Evolutionary conservation across 2,329 filamentous ascomycete genomes (phyloP).

Genomic region (Penicillium sp.): DNA sequence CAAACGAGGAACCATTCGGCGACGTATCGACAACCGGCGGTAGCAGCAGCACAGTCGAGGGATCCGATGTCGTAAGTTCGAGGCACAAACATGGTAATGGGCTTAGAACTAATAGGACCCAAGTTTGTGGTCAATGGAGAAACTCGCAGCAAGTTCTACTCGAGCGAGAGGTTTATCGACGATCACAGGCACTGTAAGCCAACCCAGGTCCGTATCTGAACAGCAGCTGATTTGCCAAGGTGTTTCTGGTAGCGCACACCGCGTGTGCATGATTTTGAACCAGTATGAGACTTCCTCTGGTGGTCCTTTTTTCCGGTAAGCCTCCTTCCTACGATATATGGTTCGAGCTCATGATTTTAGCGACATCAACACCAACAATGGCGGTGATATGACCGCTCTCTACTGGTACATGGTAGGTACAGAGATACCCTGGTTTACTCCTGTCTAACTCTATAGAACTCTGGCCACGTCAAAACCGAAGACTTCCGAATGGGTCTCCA

Average conservation of each 20-base stretch:
- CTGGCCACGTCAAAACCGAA: conserved; percentile 67
- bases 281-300: conserved; percentile 67
- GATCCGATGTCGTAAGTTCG: conserved; percentile 53
- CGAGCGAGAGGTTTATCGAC: conserved; percentile 71
- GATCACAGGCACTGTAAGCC: conserved; percentile 63
- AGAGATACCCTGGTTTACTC: too few relatives aligned
- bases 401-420: conserved; percentile 65
- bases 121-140: conserved; percentile 63
- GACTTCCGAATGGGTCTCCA: conserved; percentile 66
- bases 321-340: too few relatives aligned
- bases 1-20: conserved; percentile 60
- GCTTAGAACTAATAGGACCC: background rate
- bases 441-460: conserved; percentile 53
- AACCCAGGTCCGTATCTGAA: background rate
- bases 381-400: conserved; percentile 60
- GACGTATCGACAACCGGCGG: conserved; percentile 61
- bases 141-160: conserved; percentile 73
- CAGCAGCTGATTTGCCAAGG: conserved; percentile 24
- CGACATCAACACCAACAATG: conserved; percentile 70
- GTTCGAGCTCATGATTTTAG: conserved; percentile 26
- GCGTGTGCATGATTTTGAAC: conserved; percentile 64
- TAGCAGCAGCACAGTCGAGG: conserved; percentile 59
- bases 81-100: background rate
- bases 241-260: conserved; percentile 47
- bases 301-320: conserved; percentile 65